A percentile compares a stretch with the other conserved stretches of the same genome.
Evolutionary conservation across 176 grass and related monocot genomes (phyloP).

Genomic region (Oryza australiensis): DNA sequence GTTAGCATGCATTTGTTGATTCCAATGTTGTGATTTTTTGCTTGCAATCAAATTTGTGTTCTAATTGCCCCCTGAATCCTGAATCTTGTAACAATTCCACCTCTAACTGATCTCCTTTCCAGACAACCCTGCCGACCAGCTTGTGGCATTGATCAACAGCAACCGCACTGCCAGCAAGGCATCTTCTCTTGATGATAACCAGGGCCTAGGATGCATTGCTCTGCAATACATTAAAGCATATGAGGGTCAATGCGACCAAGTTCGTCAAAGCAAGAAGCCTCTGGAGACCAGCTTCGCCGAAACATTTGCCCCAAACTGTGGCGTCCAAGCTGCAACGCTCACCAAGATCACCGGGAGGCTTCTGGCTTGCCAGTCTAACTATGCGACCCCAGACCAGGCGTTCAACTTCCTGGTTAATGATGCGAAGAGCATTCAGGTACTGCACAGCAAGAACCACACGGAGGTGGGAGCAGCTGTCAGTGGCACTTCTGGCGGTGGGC

Average conservation of each 20-base stretch:
- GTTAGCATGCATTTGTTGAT: background rate
- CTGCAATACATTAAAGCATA: slow-evolving; percentile 94
- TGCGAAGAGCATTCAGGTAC: slow-evolving; percentile 49
- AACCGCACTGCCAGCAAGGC: slow-evolving; percentile 85
- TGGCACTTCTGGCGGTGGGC: slow-evolving; percentile 51
- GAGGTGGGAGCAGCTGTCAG: slow-evolving; percentile 71
- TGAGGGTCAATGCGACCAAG: slow-evolving; percentile 61
- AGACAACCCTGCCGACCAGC: slow-evolving; percentile 85
- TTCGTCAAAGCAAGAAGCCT: slow-evolving; percentile 71
- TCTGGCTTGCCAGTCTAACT: slow-evolving; percentile 76
- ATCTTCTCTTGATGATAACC: slow-evolving; percentile 56
- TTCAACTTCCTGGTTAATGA: slow-evolving; percentile 64
- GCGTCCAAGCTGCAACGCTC: slow-evolving; percentile 63
- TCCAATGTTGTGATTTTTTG: background rate
- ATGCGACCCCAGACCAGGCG: slow-evolving; percentile 43
- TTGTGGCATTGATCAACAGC: slow-evolving; percentile 69
- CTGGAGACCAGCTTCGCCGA: slow-evolving; percentile 57
- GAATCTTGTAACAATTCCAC: background rate
- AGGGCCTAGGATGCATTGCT: slow-evolving; percentile 83
- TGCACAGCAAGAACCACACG: slow-evolving; percentile 81
- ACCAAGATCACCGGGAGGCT: slow-evolving; percentile 77
- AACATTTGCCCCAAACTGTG: slow-evolving; percentile 76
- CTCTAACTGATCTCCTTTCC: slow-evolving; percentile 19
- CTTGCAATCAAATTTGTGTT: background rate
- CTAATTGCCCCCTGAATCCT: background rate